These are phyloP conservation scores for Mycena kentingensis DNA, from an alignment of 768 basidiomycete species.

Conservation along the genomic window DNA sequence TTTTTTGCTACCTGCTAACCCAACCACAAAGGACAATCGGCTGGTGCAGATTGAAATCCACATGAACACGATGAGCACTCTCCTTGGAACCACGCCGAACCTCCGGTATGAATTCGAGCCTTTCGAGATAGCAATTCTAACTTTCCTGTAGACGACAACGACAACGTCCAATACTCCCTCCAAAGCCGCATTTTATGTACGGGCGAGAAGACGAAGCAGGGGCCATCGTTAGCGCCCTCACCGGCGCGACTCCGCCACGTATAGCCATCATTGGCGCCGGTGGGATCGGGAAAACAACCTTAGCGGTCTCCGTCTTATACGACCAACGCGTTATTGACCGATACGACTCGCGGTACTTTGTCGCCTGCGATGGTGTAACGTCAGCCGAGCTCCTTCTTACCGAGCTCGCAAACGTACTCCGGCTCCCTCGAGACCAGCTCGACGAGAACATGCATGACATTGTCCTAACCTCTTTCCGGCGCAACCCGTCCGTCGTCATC, in stretches of 20 bases:
- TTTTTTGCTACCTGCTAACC: neutral
- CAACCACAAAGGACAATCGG: constrained; percentile 15
- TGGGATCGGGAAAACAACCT: constrained; percentile 19
- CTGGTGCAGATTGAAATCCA: constrained; percentile 20
- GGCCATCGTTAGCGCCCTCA: constrained; percentile 12
- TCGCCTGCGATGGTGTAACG: constrained; percentile 23
- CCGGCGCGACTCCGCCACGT: constrained; percentile 8
- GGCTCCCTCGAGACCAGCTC: constrained; percentile 19
- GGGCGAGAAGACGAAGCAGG: constrained; percentile 16
- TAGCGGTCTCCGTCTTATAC: constrained; percentile 16
- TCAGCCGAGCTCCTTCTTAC: constrained; percentile 22
- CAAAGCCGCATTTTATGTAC: constrained; percentile 20
- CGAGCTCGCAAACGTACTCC: constrained; percentile 23
- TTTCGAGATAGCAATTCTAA: neutral
- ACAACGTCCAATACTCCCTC: constrained; percentile 16
- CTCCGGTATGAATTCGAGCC: constrained; percentile 9
- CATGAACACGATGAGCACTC: constrained; percentile 22
- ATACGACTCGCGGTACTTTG: constrained; percentile 22
- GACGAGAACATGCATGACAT: constrained; percentile 24
- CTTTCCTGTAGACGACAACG: neutral
- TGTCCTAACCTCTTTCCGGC: constrained; percentile 15
- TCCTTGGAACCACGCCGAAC: constrained; percentile 8
- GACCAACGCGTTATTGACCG: constrained; percentile 7
- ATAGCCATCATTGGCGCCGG: constrained; percentile 20
- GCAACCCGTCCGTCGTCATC: constrained; percentile 1